phyloP scores from a whole-genome alignment of 345 rosid species.

The Erysimum cheiranthoides region DNA sequence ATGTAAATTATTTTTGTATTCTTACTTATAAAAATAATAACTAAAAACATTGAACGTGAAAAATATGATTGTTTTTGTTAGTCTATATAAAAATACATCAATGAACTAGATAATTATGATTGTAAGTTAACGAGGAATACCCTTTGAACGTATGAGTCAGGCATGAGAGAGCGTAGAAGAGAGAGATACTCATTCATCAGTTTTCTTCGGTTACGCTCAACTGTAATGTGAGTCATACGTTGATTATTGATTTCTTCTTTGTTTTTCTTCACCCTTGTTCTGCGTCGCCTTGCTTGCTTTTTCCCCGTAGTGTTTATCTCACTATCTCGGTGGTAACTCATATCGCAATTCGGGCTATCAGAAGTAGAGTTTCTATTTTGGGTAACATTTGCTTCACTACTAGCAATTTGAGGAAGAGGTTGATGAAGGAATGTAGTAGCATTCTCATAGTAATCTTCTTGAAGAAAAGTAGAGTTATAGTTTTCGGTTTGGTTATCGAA shows the following conservation, averaged over 20 bases:
- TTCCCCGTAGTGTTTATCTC: neutral
- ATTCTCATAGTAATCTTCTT: conserved; percentile 38
- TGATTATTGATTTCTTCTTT: conserved; percentile 86
- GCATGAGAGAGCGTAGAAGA: conserved; percentile 82
- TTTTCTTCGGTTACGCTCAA: conserved; percentile 92
- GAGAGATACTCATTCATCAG: conserved; percentile 93
- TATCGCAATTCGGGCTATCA: conserved; percentile 1
- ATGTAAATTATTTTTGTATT: neutral
- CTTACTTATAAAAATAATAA: neutral
- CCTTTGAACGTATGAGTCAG: conserved; percentile 86
- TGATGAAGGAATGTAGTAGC: conserved; percentile 10
- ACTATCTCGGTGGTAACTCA: conserved; percentile 1
- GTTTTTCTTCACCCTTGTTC: conserved; percentile 68
- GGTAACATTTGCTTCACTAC: conserved; percentile 2
- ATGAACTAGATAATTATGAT: neutral
- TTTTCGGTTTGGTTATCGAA: conserved; percentile 52
- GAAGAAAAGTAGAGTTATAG: conserved; percentile 25
- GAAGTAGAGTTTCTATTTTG: neutral
- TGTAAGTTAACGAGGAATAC: conserved; percentile 45
- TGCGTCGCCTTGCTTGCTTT: conserved; percentile 61
- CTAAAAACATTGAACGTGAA: neutral
- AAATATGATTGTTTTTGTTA: neutral
- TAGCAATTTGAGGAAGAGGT: conserved; percentile 26
- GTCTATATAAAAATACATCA: neutral
- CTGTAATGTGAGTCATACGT: conserved; percentile 98